These are phyloP conservation scores for Zygoascus flipseniorum DNA, from an alignment of 805 yeast genomes.

Conservation along the genomic window DNA sequence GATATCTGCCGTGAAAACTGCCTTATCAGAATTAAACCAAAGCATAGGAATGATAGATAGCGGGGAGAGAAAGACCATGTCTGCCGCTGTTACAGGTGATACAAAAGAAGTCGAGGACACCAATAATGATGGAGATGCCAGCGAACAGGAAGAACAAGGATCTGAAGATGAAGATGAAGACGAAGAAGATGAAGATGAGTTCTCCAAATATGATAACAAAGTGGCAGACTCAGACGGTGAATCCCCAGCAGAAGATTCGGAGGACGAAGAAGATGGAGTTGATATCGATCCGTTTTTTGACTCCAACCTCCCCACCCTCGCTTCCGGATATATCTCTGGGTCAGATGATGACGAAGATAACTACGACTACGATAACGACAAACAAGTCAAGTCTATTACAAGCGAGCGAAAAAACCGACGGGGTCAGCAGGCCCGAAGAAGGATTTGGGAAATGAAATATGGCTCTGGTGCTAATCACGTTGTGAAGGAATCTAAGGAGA, in stretches of 20 bases:
- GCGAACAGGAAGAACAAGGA: slow-evolving; percentile 15
- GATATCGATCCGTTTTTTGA: slow-evolving; percentile 35
- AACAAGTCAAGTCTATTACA: slow-evolving; percentile 15
- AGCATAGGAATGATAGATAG: neutral
- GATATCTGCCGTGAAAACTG: neutral
- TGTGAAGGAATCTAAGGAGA: slow-evolving; percentile 50
- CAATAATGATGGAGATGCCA: slow-evolving; percentile 7
- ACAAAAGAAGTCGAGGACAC: neutral
- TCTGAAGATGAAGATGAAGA: slow-evolving; percentile 14
- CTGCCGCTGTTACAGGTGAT: slow-evolving; percentile 1
- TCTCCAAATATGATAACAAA: neutral
- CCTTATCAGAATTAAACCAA: neutral
- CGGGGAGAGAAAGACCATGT: neutral
- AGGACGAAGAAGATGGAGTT: slow-evolving; percentile 24
- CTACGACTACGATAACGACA: slow-evolving; percentile 18
- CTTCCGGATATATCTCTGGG: slow-evolving; percentile 77
- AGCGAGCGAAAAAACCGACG: slow-evolving; percentile 71
- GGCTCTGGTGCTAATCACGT: slow-evolving; percentile 82
- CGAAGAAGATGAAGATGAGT: slow-evolving; percentile 10
- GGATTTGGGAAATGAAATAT: slow-evolving; percentile 90
- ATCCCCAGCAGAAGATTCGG: slow-evolving; percentile 22
- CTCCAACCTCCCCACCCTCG: slow-evolving; percentile 52
- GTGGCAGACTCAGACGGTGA: slow-evolving; percentile 16
- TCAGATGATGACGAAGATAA: slow-evolving; percentile 45
- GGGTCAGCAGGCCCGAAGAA: slow-evolving; percentile 95